These are phyloP conservation scores for Cyamopsis tetragonoloba DNA, from an alignment of 306 rosid genomes.

Conservation along the genomic window DNA sequence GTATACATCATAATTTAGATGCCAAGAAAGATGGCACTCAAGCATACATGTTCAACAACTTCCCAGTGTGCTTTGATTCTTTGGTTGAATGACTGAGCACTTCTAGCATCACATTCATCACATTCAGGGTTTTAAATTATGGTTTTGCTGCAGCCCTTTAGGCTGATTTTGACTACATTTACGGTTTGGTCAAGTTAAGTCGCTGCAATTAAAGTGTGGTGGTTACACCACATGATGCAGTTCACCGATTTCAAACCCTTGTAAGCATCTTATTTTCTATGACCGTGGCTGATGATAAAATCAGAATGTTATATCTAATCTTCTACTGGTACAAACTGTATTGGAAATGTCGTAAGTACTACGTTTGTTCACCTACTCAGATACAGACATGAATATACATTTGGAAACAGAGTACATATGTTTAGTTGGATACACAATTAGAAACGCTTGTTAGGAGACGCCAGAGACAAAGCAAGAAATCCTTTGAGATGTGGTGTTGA, in stretches of 20 bases:
- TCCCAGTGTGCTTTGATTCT: not conserved
- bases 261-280: not conserved
- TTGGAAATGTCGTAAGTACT: not conserved
- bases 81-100: not conserved
- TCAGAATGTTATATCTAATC: not conserved
- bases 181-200: not conserved
- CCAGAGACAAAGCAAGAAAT: slow-evolving; percentile 6
- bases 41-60: not conserved
- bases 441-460: not conserved
- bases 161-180: not conserved
- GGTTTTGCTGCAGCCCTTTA: not conserved
- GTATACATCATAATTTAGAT: not conserved
- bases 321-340: not conserved
- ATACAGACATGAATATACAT: not conserved
- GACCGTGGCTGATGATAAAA: not conserved
- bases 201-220: not conserved
- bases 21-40: not conserved
- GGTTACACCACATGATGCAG: not conserved
- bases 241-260: not conserved
- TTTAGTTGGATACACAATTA: not conserved
- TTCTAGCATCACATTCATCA: not conserved
- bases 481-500: not conserved
- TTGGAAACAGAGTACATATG: not conserved
- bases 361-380: not conserved
- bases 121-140: slow-evolving; percentile 3